Evolutionary conservation across 192 early-diverging fungal genomes (phyloP).

Genomic region (Coemansia sp.): DNA sequence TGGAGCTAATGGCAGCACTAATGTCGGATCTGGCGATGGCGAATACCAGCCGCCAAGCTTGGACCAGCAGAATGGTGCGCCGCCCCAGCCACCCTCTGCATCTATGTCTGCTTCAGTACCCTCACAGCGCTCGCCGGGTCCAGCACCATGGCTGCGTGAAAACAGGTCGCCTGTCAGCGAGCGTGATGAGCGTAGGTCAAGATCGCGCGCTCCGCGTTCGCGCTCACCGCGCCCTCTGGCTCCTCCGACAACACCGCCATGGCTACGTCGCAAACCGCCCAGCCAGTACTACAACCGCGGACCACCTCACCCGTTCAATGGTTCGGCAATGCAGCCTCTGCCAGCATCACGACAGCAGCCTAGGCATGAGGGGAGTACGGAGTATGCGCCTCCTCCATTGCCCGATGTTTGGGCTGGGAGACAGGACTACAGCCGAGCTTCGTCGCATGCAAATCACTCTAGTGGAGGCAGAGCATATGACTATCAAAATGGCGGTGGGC

Average conservation of each 20-base stretch:
- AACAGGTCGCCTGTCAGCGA: constrained; percentile 18
- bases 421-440: neutral
- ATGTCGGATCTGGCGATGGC: constrained; percentile 1
- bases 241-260: constrained; percentile 40
- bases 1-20: neutral
- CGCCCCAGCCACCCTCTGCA: neutral
- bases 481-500: constrained; percentile 2
- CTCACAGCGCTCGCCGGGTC: constrained; percentile 18
- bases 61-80: neutral
- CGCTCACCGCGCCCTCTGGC: constrained; percentile 29
- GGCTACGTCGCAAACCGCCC: constrained; percentile 31
- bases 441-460: neutral
- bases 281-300: constrained; percentile 24
- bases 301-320: neutral
- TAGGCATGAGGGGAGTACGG: neutral
- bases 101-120: neutral
- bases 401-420: constrained; percentile 1
- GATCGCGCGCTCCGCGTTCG: constrained; percentile 16
- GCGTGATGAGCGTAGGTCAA: constrained; percentile 3
- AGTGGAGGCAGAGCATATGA: neutral
- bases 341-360: constrained; percentile 10
- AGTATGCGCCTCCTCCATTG: constrained; percentile 9
- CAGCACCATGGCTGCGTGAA: constrained; percentile 35
- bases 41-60: neutral
- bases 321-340: neutral